A percentile compares a stretch with the other conserved stretches of the same genome.
These are phyloP conservation scores for Elongisporangium undulatum DNA, from an alignment of 352 stramenopile species.

Conservation along the genomic window DNA sequence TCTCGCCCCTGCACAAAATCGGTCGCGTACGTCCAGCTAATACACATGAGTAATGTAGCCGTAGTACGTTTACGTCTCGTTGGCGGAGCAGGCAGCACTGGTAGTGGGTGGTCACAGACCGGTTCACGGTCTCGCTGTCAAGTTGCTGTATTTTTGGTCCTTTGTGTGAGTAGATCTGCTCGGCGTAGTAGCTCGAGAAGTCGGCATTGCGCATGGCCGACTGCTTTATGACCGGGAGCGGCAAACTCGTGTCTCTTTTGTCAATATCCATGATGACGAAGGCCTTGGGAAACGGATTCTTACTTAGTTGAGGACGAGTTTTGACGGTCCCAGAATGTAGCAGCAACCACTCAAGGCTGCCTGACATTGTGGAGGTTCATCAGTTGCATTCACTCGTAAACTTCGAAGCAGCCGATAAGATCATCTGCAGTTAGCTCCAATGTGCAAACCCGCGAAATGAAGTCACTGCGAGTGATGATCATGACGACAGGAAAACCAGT, in stretches of 20 bases:
- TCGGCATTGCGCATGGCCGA: slow-evolving; percentile 35
- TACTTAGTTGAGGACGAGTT: no score
- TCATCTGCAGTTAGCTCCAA: no score
- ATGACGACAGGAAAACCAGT: no score
- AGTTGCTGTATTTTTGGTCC: slow-evolving; percentile 38
- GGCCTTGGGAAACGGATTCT: slow-evolving; percentile 8
- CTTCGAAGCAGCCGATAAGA: no score
- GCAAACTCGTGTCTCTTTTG: no score
- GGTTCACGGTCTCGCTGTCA: slow-evolving; percentile 4
- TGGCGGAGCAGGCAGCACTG: slow-evolving; percentile 72
- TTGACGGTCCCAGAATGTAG: no score
- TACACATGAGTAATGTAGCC: slow-evolving; percentile 83
- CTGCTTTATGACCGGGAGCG: slow-evolving; percentile 28
- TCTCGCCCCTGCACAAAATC: slow-evolving; percentile 59
- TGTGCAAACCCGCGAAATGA: no score
- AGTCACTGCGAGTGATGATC: no score
- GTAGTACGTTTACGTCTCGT: slow-evolving; percentile 83
- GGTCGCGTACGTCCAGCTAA: slow-evolving; percentile 63
- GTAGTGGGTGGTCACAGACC: slow-evolving; percentile 43
- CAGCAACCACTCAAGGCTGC: no score
- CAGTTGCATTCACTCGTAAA: no score
- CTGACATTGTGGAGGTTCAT: no score
- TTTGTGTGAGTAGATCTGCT: slow-evolving; percentile 39
- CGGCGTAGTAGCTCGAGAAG: slow-evolving; percentile 43
- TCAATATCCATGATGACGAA: no score